Conservation (phyloP, 306 rosid genomes). For the Clitoria ternatea region DNA sequence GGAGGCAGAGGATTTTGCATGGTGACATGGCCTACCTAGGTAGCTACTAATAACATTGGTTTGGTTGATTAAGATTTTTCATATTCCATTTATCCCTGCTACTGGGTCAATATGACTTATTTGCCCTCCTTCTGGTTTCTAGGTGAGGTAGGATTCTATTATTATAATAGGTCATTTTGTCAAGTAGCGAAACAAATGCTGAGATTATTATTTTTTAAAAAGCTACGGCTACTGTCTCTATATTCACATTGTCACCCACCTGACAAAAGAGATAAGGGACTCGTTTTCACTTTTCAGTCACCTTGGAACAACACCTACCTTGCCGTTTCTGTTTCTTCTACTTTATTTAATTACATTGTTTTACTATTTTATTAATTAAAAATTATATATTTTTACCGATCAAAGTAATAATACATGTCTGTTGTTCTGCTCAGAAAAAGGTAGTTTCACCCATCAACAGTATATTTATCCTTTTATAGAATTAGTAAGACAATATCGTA, state of each 20-base stretch:
- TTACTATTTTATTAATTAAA: too few species aligned
- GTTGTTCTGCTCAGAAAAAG: too few species aligned
- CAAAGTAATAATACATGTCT: too few species aligned
- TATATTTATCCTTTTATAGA: too few species aligned
- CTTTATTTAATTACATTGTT: slow-evolving; percentile 17
- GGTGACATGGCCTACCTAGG: too few species aligned
- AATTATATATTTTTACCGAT: too few species aligned
- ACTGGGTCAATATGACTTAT: not conserved
- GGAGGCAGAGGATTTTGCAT: too few species aligned
- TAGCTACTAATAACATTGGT: too few species aligned
- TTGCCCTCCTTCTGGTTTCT: not conserved
- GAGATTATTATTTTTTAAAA: slow-evolving; percentile 5
- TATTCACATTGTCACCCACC: slow-evolving; percentile 30
- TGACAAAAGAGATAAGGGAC: slow-evolving; percentile 16
- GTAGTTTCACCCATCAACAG: too few species aligned
- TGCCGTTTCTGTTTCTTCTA: slow-evolving; percentile 8
- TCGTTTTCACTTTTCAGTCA: slow-evolving; percentile 35
- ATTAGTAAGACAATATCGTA: too few species aligned
- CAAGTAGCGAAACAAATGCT: not conserved
- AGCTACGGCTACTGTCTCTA: slow-evolving; percentile 11
- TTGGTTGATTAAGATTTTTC: not conserved
- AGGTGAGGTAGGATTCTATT: too few species aligned
- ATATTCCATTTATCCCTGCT: not conserved
- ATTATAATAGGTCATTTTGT: too few species aligned
- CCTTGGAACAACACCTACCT: not conserved